These are phyloP conservation scores for Grammothele lineata DNA, from an alignment of 768 basidiomycete genomes.

Conservation along the genomic window DNA sequence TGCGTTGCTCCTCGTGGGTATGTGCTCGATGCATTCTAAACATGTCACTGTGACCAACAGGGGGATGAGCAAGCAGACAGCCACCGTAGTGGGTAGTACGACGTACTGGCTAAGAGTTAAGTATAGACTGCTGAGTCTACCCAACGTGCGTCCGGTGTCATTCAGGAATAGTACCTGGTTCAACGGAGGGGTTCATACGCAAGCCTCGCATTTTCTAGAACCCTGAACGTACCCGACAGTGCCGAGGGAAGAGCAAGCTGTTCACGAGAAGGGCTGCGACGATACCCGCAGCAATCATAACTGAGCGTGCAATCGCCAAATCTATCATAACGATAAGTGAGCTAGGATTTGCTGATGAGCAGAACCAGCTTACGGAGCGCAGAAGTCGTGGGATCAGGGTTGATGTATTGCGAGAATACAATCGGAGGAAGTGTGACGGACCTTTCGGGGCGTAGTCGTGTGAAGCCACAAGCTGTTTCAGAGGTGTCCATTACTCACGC, in stretches of 20 bases:
- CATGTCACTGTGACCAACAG: slow-evolving; percentile 29
- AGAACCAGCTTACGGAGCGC: slow-evolving; percentile 24
- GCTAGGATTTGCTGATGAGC: not conserved
- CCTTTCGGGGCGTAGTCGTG: slow-evolving; percentile 25
- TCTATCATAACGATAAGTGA: slow-evolving; percentile 23
- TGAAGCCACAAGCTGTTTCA: no score
- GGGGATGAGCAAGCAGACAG: not conserved
- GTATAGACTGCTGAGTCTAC: slow-evolving; percentile 40
- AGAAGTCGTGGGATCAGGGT: slow-evolving; percentile 23
- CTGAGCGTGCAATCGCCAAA: slow-evolving; percentile 35
- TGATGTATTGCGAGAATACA: slow-evolving; percentile 27
- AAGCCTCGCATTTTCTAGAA: not conserved
- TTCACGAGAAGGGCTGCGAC: slow-evolving; percentile 41
- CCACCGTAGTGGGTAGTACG: not conserved
- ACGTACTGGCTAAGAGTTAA: slow-evolving; percentile 38
- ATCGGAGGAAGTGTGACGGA: slow-evolving; percentile 42
- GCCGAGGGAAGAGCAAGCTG: slow-evolving; percentile 41
- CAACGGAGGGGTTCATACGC: not conserved
- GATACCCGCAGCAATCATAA: slow-evolving; percentile 42
- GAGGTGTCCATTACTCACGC: no score
- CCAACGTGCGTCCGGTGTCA: slow-evolving; percentile 34
- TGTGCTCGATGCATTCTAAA: slow-evolving; percentile 25
- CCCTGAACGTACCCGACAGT: slow-evolving; percentile 35
- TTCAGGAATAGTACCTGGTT: slow-evolving; percentile 39
- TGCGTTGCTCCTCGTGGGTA: slow-evolving; percentile 28